Percentiles rank a stretch among this genome's conserved stretches.
These are phyloP conservation scores for Nepenthes alata DNA, from an alignment of 179 eudicot species.

Conservation along the genomic window DNA sequence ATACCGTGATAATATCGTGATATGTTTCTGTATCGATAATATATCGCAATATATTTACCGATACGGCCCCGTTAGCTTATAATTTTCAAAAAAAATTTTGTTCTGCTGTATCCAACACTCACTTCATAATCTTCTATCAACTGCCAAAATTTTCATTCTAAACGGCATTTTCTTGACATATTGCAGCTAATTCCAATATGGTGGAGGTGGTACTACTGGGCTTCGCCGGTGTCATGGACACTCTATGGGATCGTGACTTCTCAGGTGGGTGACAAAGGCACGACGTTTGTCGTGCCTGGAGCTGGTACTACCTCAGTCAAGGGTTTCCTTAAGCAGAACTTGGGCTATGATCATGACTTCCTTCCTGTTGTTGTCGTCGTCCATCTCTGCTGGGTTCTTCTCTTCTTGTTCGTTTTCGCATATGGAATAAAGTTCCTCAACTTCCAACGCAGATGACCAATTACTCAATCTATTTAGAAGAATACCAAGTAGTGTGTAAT, in stretches of 20 bases:
- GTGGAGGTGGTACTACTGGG: constrained; percentile 99
- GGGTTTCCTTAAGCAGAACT: constrained; percentile 22
- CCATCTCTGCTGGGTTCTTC: constrained; percentile 52
- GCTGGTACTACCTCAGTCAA: constrained; percentile 21
- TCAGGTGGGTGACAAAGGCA: constrained; percentile 50
- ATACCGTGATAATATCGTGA: no score
- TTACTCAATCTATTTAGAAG: no score
- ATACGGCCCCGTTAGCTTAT: no score
- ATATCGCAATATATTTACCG: no score
- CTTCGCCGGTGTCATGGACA: constrained; percentile 76
- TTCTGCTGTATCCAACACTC: no score
- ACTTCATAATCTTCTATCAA: background rate
- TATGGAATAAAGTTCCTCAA: constrained; percentile 63
- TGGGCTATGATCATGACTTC: constrained; percentile 57
- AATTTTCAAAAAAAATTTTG: no score
- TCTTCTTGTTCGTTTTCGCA: constrained; percentile 56
- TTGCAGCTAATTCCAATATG: constrained; percentile 80
- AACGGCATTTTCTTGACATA: background rate
- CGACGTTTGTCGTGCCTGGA: constrained; percentile 36
- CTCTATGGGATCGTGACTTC: constrained; percentile 62
- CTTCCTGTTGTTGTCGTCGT: constrained; percentile 45
- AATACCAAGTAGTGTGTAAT: no score
- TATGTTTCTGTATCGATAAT: no score
- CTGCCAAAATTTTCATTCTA: background rate
- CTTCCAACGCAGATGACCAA: constrained; percentile 50